Evolutionary conservation across 2,329 filamentous ascomycete genomes (phyloP), one percentile per base, ranked within the genome.

Genomic region (Pseudocercospora eumusae): DNA sequence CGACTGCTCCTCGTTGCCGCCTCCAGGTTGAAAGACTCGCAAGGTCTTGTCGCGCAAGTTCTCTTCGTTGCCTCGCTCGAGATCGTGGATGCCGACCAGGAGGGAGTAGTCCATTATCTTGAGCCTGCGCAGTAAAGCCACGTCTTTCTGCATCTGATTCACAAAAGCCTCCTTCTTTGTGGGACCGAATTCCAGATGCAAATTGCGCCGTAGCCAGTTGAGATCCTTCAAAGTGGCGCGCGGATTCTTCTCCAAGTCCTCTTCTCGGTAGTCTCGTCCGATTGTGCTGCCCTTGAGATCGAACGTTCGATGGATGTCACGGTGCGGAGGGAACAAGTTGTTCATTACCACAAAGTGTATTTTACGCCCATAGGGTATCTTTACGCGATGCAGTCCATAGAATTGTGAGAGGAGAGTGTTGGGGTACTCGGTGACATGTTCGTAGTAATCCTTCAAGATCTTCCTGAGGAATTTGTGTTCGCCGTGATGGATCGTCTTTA

Each of bases 281-380:
- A 98, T 87, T 0, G 93, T 98, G 6, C 95, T 98, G 8, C 95
- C 95, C 79, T 99, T 99, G 69, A 99, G 78, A 76, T 99, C 95
- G 73, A 96, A 99, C 2, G 93, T 99, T 73, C 92, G 88, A 79
- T 99, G 95, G 64, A 99, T 98, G 76, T 99, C 95, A 69, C 93
- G 87, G 78, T 99, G 95, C 6, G 95, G 93, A 11, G 95, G 95
- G 73, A 99, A 99, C 15, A 99, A 84, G 76, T 99, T 99, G 82
- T 99, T 99, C 95, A 99, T 99, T 74, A 99, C 93, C 63, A 99
- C 95, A 71, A 99, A 99, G 77, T 99, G 95, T 59, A 98, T 97
- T 80, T 99, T 99, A 74, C 93, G 89, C 65, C 95, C 95, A 75
- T 96, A 98, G 0, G 93, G 92, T 82, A 97, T 96, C 83, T 99